Base-by-base conservation (phyloP, 352 stramenopile genomes). In the Phytopythium ostracodes region DNA sequence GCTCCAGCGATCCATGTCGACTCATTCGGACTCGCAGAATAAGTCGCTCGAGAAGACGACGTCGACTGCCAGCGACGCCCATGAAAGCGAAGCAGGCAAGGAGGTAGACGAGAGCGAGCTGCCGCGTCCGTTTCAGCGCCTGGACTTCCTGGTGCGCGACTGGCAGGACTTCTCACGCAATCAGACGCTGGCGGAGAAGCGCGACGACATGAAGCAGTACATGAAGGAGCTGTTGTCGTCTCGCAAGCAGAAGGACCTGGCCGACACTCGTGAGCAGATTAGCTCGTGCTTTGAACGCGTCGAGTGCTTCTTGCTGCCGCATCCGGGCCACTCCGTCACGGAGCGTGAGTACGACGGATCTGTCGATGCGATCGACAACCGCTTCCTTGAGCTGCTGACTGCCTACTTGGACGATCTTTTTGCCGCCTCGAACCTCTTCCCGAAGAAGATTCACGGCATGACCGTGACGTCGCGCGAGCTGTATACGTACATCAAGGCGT, bases 61-160 rank as follows among this genome's bases (percentile, higher is more conserved):
- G 43, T 88, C 75, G 17, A 75, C 65, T 18, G 62, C 68, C 52
- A 69, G 60, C 43, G 66, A 72, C 25, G 59, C 59, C 14, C 49
- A 88, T 24, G 56, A 67, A 2, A 57, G 65, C 18, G 58, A 63
- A 18, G 43, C 62, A n/a, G 66, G 71, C 11, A 63, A 72, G 29
- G 66, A 79, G 25, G 66, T 66, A 3, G 64, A 74, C 14, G 72
- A 79, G 1, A 63, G 74, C 4, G 65, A 77, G 14, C 46, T 71
- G 24, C 76, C 79, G 8, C 76, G 83, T 38, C 98, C 98, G 27
- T 99, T 99, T 81, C 98, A 99, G 78, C 89, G 86, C 33, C 88
- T 99, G 20, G 96, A 99, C 76, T 99, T 99, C 60, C 75, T 99
- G 18, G 96, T 99, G 60, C 92, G 98, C 31, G 97, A 99, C 80